phyloP scores from a whole-genome alignment of 345 rosid species.

The Lepidium aucheri region DNA sequence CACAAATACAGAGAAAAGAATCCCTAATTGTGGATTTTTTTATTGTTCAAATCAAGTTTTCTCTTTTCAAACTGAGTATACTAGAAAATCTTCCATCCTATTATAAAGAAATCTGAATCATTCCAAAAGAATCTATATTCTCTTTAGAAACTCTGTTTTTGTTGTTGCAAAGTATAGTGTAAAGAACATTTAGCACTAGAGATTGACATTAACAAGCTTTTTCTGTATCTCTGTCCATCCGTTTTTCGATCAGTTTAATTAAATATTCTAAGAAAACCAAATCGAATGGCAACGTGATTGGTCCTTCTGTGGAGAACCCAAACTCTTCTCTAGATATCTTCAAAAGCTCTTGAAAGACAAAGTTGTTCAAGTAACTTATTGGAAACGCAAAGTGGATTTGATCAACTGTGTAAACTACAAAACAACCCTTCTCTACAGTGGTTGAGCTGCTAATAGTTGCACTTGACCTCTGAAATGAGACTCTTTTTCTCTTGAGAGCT shows the following conservation, averaged over 20 bases:
- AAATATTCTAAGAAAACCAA: constrained; percentile 21
- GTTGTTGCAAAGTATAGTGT: constrained; percentile 1
- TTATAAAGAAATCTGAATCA: neutral
- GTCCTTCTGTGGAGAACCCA: constrained; percentile 22
- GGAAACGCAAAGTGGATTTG: neutral
- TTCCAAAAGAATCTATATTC: neutral
- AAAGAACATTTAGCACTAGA: neutral
- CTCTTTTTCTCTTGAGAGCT: neutral
- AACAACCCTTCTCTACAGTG: constrained; percentile 9
- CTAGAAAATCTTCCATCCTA: neutral
- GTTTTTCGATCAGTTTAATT: constrained; percentile 1
- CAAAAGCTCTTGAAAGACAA: constrained; percentile 21
- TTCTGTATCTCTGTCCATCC: constrained; percentile 1
- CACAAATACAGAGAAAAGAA: neutral
- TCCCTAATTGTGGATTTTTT: neutral
- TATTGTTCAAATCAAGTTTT: neutral
- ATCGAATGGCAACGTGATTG: constrained; percentile 28
- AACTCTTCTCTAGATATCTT: constrained; percentile 31
- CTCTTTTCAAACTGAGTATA: neutral
- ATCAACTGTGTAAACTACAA: constrained; percentile 23
- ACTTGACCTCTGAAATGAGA: neutral
- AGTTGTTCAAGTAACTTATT: constrained; percentile 4
- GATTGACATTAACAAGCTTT: constrained; percentile 10
- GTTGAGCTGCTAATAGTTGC: neutral
- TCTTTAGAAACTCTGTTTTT: neutral